phyloP scores from a whole-genome alignment of 495 filamentous ascomycete genomes.

The Neurospora africana region DNA sequence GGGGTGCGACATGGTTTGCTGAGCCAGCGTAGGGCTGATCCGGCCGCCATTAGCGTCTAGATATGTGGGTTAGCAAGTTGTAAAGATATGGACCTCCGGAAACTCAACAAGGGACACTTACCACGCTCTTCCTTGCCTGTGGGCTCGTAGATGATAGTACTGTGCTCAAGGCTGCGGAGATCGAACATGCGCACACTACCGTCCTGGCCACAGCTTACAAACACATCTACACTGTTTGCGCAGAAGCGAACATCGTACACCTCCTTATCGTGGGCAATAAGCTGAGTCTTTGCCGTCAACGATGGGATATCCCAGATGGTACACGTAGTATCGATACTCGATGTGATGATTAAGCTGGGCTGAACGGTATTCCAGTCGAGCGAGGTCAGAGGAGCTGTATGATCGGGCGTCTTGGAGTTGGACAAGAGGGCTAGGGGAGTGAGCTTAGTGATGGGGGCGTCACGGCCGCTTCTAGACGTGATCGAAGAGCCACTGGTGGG shows the following conservation, averaged over 20 bases:
- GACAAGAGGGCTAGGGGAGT: conserved; percentile 89
- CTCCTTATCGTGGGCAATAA: conserved; percentile 98
- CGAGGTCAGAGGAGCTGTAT: conserved; percentile 91
- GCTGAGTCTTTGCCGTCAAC: conserved; percentile 91
- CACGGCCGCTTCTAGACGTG: conserved; percentile 52
- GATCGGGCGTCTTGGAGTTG: conserved; percentile 96
- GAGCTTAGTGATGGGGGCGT: conserved; percentile 67
- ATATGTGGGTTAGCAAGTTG: conserved; percentile 10
- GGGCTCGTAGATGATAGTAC: conserved; percentile 98
- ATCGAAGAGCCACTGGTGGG: conserved; percentile 60
- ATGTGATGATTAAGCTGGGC: conserved; percentile 94
- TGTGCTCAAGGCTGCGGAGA: conserved; percentile 89
- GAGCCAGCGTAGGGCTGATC: conserved; percentile 53
- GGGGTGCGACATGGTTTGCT: conserved; percentile 67
- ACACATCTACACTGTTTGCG: conserved; percentile 90
- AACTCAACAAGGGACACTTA: conserved; percentile 25
- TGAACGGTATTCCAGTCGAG: conserved; percentile 97
- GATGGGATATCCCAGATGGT: conserved; percentile 99
- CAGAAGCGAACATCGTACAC: conserved; percentile 98
- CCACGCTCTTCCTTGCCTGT: conserved; percentile 79
- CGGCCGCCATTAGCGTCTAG: conserved; percentile 37
- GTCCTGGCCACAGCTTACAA: conserved; percentile 95
- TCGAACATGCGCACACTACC: conserved; percentile 99
- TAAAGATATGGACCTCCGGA: background rate
- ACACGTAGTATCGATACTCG: conserved; percentile 97